These are phyloP conservation scores for Sungouiella blattae DNA, from an alignment of 805 yeast genomes.

Conservation along the genomic window DNA sequence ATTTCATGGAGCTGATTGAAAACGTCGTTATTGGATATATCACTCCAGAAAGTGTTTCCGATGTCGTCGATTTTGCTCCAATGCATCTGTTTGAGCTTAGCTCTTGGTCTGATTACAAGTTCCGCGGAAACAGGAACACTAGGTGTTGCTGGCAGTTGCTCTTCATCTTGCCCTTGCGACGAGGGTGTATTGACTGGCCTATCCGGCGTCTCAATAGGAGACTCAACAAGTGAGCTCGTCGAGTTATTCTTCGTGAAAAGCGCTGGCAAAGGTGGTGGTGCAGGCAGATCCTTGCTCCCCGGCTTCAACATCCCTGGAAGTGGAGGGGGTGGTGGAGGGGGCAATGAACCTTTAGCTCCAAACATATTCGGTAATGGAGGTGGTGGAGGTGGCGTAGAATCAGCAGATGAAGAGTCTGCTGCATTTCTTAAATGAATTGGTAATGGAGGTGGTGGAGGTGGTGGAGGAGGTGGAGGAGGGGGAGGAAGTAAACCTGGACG, in stretches of 20 bases:
- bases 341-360: not conserved
- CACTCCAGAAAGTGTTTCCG: conserved; percentile 83
- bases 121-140: not conserved
- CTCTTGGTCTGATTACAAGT: conserved; percentile 50
- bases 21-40: conserved; percentile 53
- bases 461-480: conserved; percentile 1
- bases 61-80: conserved; percentile 92
- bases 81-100: conserved; percentile 87
- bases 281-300: not conserved
- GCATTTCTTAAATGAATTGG: no score
- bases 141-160: no score
- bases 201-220: no score
- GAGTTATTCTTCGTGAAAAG: not conserved
- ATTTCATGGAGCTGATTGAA: conserved; percentile 63
- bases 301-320: not conserved
- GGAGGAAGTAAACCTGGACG: not conserved
- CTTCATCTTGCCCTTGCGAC: no score
- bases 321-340: conserved; percentile 3
- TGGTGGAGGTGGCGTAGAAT: not conserved
- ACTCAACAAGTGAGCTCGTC: no score
- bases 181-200: no score
- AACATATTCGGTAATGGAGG: not conserved
- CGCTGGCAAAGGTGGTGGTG: conserved; percentile 6
- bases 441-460: not conserved
- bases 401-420: no score